phyloP scores from a whole-genome alignment of 345 rosid genomes.

The Eucalyptus erythrocorys region DNA sequence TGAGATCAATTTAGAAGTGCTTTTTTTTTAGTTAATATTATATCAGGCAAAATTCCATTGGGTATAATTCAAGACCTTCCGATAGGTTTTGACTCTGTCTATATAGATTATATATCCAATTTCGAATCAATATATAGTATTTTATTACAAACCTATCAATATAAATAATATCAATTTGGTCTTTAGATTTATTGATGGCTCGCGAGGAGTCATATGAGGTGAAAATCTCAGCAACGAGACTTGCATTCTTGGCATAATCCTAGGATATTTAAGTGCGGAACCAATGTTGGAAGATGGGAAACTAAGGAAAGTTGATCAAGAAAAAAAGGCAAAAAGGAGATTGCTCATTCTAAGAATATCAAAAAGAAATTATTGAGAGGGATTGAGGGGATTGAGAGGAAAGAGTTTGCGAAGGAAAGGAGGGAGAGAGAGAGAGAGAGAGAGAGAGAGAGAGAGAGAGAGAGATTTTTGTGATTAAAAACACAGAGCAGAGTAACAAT shows the following conservation, averaged over 20 bases:
- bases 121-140: neutral
- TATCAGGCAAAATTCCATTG: no score
- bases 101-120: neutral
- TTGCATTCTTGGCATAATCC: neutral
- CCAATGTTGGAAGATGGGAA: neutral
- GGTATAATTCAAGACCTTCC: neutral
- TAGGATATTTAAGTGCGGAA: neutral
- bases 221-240: neutral
- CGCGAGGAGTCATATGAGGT: neutral
- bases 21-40: no score
- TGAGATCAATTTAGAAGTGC: neutral
- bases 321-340: no score
- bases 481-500: no score
- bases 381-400: no score
- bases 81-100: neutral
- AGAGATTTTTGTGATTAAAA: no score
- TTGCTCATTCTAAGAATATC: no score
- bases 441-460: no score
- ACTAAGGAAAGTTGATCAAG: neutral
- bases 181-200: neutral
- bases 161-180: neutral
- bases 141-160: neutral
- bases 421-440: no score
- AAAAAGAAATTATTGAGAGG: no score
- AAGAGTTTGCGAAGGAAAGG: no score